Evolutionary conservation across 257 asterid genomes (phyloP).

Genomic region (Jacaranda mimosifolia): DNA sequence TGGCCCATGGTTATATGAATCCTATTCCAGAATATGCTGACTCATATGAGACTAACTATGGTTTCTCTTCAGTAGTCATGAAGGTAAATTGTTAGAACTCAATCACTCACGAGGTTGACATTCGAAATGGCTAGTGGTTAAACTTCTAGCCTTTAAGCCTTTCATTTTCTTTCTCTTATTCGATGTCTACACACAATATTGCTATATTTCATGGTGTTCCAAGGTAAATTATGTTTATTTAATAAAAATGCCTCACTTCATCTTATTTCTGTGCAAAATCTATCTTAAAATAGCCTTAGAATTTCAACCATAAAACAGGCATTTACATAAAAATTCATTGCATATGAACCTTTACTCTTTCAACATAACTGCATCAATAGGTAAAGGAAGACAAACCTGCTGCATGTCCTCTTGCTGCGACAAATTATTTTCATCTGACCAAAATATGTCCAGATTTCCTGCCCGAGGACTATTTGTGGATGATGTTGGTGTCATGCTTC

Average conservation of each 20-base stretch:
- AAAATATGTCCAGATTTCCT: conserved; percentile 73
- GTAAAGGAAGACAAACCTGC: conserved; percentile 66
- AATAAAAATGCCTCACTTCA: conserved; percentile 23
- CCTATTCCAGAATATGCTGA: conserved; percentile 2
- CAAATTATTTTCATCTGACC: conserved; percentile 74
- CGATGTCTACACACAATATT: conserved; percentile 20
- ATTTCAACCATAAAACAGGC: conserved; percentile 24
- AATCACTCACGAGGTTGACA: not conserved
- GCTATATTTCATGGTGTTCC: conserved; percentile 20
- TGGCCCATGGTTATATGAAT: not conserved
- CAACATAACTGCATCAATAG: conserved; percentile 18
- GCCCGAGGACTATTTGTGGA: conserved; percentile 91
- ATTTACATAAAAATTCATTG: conserved; percentile 11
- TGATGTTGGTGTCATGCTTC: conserved; percentile 87
- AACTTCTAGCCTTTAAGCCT: conserved; percentile 14
- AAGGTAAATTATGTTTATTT: conserved; percentile 4
- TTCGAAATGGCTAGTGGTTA: conserved; percentile 7
- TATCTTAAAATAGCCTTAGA: conserved; percentile 8
- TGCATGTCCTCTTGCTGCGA: conserved; percentile 79
- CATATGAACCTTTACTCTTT: conserved; percentile 10
- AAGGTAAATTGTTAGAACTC: conserved; percentile 1
- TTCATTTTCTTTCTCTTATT: not conserved
- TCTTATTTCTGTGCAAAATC: conserved; percentile 6
- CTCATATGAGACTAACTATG: not conserved
- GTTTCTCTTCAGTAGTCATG: conserved; percentile 20